phyloP scores from a whole-genome alignment of 2,329 filamentous ascomycete genomes.

The Fulvia fulva region DNA sequence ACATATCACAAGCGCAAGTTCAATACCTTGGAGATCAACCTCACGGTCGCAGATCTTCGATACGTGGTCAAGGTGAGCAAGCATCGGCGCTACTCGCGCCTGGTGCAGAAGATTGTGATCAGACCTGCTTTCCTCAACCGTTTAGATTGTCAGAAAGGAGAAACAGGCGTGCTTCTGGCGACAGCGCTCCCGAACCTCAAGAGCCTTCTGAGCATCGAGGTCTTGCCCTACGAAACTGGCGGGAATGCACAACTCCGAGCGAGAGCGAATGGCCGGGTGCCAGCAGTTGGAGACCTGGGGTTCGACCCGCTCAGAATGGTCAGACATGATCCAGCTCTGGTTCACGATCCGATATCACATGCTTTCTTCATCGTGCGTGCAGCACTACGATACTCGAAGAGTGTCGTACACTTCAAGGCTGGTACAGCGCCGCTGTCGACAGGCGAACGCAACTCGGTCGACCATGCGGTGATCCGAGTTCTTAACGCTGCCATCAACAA shows the following conservation, averaged over 20 bases:
- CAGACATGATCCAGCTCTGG: neutral
- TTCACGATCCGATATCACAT: neutral
- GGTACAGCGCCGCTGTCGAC: neutral
- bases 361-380: neutral
- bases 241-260: neutral
- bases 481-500: neutral
- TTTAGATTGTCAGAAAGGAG: neutral
- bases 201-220: neutral
- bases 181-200: neutral
- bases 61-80: slow-evolving; percentile 1
- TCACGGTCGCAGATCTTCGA: neutral
- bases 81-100: neutral
- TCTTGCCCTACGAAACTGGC: neutral
- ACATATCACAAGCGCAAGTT: slow-evolving; percentile 1
- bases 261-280: neutral
- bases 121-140: neutral
- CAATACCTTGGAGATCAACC: slow-evolving; percentile 2
- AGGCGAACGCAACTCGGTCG: neutral
- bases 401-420: neutral
- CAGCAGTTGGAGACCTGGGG: neutral
- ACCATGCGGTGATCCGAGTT: neutral
- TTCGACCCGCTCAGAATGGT: neutral
- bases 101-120: slow-evolving; percentile 3
- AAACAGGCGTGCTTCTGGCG: neutral
- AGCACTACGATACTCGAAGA: neutral